Percentiles rank a stretch among this genome's conserved stretches.
phyloP scores from a whole-genome alignment of 345 rosid species.

The Acer yangbiense region DNA sequence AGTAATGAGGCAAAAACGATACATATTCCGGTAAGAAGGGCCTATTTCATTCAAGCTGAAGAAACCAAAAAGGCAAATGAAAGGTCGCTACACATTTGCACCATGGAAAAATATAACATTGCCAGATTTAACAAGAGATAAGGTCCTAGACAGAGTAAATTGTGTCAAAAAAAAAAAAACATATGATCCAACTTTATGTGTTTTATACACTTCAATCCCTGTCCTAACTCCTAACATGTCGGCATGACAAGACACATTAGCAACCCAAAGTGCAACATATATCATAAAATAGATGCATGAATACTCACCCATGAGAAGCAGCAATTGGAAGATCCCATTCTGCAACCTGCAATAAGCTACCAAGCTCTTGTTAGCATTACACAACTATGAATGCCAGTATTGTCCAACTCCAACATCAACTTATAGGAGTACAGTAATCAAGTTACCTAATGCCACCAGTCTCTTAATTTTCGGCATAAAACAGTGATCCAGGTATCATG shows the following conservation, averaged over 20 bases:
- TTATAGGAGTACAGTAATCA: too few species aligned
- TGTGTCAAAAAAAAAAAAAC: background rate
- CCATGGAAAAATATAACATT: background rate
- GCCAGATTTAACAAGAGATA: background rate
- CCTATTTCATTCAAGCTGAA: background rate
- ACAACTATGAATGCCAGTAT: too few species aligned
- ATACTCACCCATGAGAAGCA: too few species aligned
- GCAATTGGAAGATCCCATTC: too few species aligned
- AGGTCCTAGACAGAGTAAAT: background rate
- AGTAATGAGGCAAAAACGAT: background rate
- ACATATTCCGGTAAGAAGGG: background rate
- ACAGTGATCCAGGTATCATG: too few species aligned
- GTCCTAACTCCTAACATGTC: conserved; percentile 41
- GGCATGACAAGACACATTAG: conserved; percentile 30
- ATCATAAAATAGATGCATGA: too few species aligned
- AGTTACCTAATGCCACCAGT: too few species aligned
- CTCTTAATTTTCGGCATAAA: too few species aligned
- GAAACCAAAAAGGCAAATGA: background rate
- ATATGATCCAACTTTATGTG: conserved; percentile 32
- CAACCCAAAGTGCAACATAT: background rate
- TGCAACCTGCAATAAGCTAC: too few species aligned
- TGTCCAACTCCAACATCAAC: too few species aligned
- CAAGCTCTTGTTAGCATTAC: too few species aligned
- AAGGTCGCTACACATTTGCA: background rate
- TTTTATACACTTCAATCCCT: conserved; percentile 78